A percentile compares a stretch with the other conserved stretches of the same genome.
These are phyloP conservation scores for Dendrobium officinale DNA, from an alignment of 106 monocot species.

Conservation along the genomic window DNA sequence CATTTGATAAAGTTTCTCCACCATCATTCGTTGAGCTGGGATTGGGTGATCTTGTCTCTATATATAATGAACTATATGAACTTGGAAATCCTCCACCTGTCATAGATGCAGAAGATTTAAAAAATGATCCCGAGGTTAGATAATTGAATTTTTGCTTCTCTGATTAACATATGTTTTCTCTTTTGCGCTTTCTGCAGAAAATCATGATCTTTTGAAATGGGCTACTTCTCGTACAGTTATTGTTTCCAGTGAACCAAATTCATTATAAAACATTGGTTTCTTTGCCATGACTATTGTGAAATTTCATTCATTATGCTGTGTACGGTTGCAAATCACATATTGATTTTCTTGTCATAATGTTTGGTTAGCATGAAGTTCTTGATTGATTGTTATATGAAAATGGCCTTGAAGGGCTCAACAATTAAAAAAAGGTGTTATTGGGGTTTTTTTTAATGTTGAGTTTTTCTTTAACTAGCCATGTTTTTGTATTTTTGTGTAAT, in stretches of 20 bases:
- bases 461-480: not conserved
- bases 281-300: not conserved
- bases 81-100: conserved; percentile 73
- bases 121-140: conserved; percentile 69
- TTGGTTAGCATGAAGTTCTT: not conserved
- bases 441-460: no score
- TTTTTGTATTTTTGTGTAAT: not conserved
- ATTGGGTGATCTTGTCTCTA: conserved; percentile 57
- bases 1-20: conserved; percentile 65
- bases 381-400: not conserved
- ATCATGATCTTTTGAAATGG: not conserved
- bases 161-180: not conserved
- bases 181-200: not conserved
- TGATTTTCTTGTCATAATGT: not conserved
- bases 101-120: conserved; percentile 84
- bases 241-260: not conserved
- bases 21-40: conserved; percentile 82
- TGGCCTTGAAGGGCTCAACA: not conserved
- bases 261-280: not conserved
- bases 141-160: not conserved
- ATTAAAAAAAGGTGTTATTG: no score
- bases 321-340: not conserved
- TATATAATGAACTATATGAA: conserved; percentile 81
- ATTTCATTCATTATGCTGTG: not conserved
- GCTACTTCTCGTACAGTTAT: not conserved